These are phyloP conservation scores for Fusarium temperatum DNA, from an alignment of 2,329 filamentous ascomycete genomes.

Conservation along the genomic window DNA sequence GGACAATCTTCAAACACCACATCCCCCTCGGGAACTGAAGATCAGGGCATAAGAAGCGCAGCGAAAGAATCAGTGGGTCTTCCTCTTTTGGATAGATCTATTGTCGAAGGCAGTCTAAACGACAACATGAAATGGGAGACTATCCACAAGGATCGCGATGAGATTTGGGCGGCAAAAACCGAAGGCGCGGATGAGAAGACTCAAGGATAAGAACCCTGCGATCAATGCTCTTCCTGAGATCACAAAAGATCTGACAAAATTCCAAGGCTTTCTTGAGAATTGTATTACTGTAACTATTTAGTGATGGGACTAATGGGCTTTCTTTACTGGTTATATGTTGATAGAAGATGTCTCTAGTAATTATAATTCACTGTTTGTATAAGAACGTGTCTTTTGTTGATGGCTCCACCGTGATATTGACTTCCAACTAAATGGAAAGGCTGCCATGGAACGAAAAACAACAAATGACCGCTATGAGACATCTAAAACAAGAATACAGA, in stretches of 20 bases:
- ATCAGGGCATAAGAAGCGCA: not conserved
- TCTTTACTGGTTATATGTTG: not conserved
- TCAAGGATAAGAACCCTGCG: not conserved
- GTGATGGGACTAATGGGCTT: not conserved
- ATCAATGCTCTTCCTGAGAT: not conserved
- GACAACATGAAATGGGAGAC: not conserved
- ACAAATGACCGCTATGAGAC: no score
- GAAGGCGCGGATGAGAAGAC: not conserved
- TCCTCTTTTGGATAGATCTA: not conserved
- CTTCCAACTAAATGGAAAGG: not conserved
- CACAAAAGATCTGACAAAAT: not conserved
- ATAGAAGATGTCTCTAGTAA: not conserved
- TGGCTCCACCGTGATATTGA: not conserved
- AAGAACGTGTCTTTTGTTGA: not conserved
- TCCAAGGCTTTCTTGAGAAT: not conserved
- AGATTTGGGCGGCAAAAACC: not conserved
- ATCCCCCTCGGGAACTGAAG: not conserved
- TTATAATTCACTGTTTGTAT: not conserved
- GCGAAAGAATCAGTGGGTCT: not conserved
- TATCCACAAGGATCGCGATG: not conserved
- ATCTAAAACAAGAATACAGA: not conserved
- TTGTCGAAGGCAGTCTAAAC: not conserved
- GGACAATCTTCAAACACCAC: not conserved
- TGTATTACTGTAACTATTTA: not conserved
- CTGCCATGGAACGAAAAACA: accelerated